A percentile compares a stretch with the other conserved stretches of the same genome.
Conservation (phyloP, 495 filamentous ascomycete genomes). For the Aspergillus biplanus region DNA sequence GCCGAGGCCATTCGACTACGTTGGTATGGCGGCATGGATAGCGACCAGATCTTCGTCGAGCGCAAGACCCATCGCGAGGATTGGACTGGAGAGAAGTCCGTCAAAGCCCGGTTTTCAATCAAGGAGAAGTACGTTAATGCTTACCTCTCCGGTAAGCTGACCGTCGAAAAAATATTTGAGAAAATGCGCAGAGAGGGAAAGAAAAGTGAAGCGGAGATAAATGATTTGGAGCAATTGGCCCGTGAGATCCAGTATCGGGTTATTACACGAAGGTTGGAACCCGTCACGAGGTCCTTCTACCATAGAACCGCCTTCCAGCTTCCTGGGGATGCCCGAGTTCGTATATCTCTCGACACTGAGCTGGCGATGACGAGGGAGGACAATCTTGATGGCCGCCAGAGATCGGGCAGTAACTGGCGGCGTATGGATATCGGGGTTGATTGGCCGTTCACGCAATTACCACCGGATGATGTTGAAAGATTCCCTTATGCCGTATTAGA, state of each 20-base stretch:
- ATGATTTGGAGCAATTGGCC: slow-evolving; percentile 86
- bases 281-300: slow-evolving; percentile 93
- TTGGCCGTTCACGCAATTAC: slow-evolving; percentile 88
- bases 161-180: slow-evolving; percentile 83
- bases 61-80: slow-evolving; percentile 98
- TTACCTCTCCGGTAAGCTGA: slow-evolving; percentile 78
- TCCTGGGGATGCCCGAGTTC: slow-evolving; percentile 92
- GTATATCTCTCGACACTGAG: slow-evolving; percentile 96
- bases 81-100: slow-evolving; percentile 98
- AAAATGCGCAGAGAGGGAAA: slow-evolving; percentile 94
- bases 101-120: slow-evolving; percentile 91
- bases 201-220: slow-evolving; percentile 86
- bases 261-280: slow-evolving; percentile 78
- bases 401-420: slow-evolving; percentile 90
- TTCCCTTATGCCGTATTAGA: slow-evolving; percentile 98
- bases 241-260: slow-evolving; percentile 92
- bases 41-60: slow-evolving; percentile 94
- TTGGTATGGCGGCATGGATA: slow-evolving; percentile 97
- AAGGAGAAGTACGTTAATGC: slow-evolving; percentile 98
- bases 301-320: slow-evolving; percentile 98
- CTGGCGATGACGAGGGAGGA: slow-evolving; percentile 94
- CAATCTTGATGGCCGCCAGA: slow-evolving; percentile 78
- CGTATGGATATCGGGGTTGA: slow-evolving; percentile 98
- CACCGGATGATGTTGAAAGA: slow-evolving; percentile 78
- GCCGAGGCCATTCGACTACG: slow-evolving; percentile 94